These are phyloP conservation scores for Pyrenochaeta sp. DNA, from an alignment of 2,329 filamentous ascomycete species.

Conservation along the genomic window DNA sequence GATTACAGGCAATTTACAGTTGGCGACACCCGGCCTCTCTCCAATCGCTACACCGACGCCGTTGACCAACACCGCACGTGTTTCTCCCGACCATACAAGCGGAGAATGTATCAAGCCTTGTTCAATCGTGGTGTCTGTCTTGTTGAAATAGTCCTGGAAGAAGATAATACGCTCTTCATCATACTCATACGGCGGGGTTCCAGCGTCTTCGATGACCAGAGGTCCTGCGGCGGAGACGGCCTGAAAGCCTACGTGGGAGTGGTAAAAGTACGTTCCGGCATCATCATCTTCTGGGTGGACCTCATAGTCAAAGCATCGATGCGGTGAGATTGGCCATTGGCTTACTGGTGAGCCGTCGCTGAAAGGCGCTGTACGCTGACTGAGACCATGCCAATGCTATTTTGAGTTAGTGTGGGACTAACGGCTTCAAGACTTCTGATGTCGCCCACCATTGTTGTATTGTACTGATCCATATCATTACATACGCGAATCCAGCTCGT, in stretches of 20 bases:
- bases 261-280: constrained; percentile 73
- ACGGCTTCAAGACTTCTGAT: background rate
- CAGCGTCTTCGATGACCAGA: constrained; percentile 65
- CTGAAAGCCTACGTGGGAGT: constrained; percentile 72
- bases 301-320: constrained; percentile 73
- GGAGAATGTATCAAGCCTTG: constrained; percentile 58
- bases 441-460: constrained; percentile 63
- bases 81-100: constrained; percentile 68
- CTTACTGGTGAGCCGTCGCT: constrained; percentile 70
- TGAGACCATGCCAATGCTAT: constrained; percentile 74
- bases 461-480: constrained; percentile 63
- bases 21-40: constrained; percentile 43
- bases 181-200: constrained; percentile 63
- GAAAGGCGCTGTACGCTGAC: constrained; percentile 67
- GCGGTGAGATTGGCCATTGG: constrained; percentile 71
- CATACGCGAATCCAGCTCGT: constrained; percentile 67
- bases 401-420: background rate
- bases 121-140: constrained; percentile 62
- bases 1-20: constrained; percentile 61
- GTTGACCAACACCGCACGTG: constrained; percentile 65
- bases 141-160: constrained; percentile 66
- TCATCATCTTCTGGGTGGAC: constrained; percentile 61
- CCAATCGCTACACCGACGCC: constrained; percentile 59
- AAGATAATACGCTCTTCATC: constrained; percentile 68
- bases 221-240: constrained; percentile 65